These are phyloP conservation scores for Pythium aquatile DNA, from an alignment of 352 stramenopile genomes.

Conservation along the genomic window DNA sequence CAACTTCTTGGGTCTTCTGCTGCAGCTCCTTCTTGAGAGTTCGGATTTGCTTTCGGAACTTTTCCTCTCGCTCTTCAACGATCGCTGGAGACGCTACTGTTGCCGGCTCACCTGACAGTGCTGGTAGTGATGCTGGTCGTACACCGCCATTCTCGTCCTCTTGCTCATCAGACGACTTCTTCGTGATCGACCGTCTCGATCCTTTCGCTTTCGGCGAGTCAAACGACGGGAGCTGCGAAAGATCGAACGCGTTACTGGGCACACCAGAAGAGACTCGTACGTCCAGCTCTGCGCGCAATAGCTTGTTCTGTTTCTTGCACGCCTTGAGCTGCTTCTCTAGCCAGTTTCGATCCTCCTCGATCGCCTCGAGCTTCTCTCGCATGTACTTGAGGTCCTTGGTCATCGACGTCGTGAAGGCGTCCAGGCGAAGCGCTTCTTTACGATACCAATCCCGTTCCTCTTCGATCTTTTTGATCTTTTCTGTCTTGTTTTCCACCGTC, in stretches of 20 bases:
- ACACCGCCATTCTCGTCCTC: constrained; percentile 1
- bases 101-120: background rate
- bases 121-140: constrained; percentile 7
- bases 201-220: constrained; percentile 26
- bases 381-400: constrained; percentile 93
- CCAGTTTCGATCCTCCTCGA: constrained; percentile 91
- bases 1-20: constrained; percentile 58
- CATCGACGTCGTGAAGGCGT: constrained; percentile 89
- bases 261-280: constrained; percentile 39
- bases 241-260: constrained; percentile 25
- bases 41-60: constrained; percentile 66
- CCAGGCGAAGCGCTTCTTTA: constrained; percentile 88
- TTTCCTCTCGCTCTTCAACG: constrained; percentile 64
- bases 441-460: constrained; percentile 94
- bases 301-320: constrained; percentile 94
- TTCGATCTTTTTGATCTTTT: constrained; percentile 92
- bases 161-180: constrained; percentile 7
- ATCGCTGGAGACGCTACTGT: constrained; percentile 7
- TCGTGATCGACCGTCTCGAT: constrained; percentile 2
- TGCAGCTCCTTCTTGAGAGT: constrained; percentile 66
- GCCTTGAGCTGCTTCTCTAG: constrained; percentile 92
- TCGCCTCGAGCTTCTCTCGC: constrained; percentile 89
- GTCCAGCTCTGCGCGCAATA: constrained; percentile 82
- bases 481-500: constrained; percentile 80
- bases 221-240: constrained; percentile 40